Evolutionary conservation across 768 basidiomycete species (phyloP).

Genomic region (Omphalotus guepiniiformis): DNA sequence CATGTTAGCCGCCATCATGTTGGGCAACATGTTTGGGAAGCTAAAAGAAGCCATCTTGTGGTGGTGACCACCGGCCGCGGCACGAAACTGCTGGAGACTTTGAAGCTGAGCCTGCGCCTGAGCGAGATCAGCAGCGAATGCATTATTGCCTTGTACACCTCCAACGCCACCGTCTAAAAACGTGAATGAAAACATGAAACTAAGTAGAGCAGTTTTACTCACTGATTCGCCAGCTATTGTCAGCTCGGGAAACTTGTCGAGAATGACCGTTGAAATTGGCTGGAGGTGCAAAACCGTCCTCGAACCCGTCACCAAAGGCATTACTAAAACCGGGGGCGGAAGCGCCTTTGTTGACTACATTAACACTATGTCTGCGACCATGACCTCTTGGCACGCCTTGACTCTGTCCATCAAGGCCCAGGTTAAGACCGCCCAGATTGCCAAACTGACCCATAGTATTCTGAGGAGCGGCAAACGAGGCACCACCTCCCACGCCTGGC

Average conservation of each 20-base stretch:
- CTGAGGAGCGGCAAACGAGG: slow-evolving; percentile 40
- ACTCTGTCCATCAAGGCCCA: slow-evolving; percentile 62
- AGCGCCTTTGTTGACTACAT: slow-evolving; percentile 75
- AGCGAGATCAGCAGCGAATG: slow-evolving; percentile 80
- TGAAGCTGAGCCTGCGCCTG: slow-evolving; percentile 96
- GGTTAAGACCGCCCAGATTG: slow-evolving; percentile 42
- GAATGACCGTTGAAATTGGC: slow-evolving; percentile 63
- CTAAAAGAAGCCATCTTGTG: slow-evolving; percentile 97
- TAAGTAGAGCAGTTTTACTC: slow-evolving; percentile 33
- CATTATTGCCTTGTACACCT: slow-evolving; percentile 55
- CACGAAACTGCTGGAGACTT: slow-evolving; percentile 95
- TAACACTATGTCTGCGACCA: slow-evolving; percentile 87
- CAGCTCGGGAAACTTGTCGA: slow-evolving; percentile 68
- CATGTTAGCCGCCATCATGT: slow-evolving; percentile 96
- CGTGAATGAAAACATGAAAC: background rate
- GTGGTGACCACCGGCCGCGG: slow-evolving; percentile 90
- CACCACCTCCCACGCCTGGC: slow-evolving; percentile 46
- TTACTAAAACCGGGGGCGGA: slow-evolving; percentile 49
- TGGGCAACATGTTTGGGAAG: slow-evolving; percentile 97
- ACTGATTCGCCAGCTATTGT: slow-evolving; percentile 90
- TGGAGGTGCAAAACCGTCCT: slow-evolving; percentile 74
- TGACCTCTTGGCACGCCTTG: slow-evolving; percentile 76
- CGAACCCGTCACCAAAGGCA: slow-evolving; percentile 62
- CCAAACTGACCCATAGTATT: slow-evolving; percentile 69
- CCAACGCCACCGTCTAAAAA: slow-evolving; percentile 71